Base-by-base conservation (phyloP, 1,284 basidiomycete species). In the Ceratobasidium sp. region DNA sequence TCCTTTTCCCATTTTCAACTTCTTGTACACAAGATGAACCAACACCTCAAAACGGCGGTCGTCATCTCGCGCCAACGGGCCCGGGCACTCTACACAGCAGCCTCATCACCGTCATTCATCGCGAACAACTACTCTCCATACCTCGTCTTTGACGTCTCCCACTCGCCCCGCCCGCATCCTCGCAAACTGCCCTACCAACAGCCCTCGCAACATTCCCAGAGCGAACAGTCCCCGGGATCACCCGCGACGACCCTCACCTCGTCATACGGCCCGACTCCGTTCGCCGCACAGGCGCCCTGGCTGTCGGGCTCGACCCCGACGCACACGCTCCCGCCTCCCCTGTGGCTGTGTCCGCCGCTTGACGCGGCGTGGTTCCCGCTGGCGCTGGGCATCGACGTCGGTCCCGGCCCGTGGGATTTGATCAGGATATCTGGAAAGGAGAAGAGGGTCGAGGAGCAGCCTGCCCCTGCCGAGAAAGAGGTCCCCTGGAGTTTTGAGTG, bases 341-440 rank as follows among this genome's bases (percentile, higher is more conserved):
- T 64, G 71, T 75, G 71, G 71, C 60, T 75, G 44, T 75, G 71
- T 64, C 71, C 71, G 0, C 71, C 71, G 5, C 46, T 64, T 5
- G 71, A 75, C 53, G 60, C 71, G 9, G 44, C 60, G n/a, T 75
- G 71, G 58, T 75, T 75, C 60, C 71, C 71, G 46, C 71, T 75
- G 28, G 71, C 58, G 46, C 44, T 75, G 23, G 71, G 71, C 44
- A 75, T 75, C 60, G 71, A 75, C 60, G 46, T 75, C 23, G 71
- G 71, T 13, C 71, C 71, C 33, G 71, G 71, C 6, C 71, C 71
- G 44, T 75, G 71, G 71, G 71, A 75, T 33, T 23, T 64, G 7
- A 46, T 75, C 23, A 55, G 26, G 20, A n/a, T 23, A 23, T 23
- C 51, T 39, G 39, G 18, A 2, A 33, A 53, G 39, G 70, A 56